phyloP scores from a whole-genome alignment of 2,329 filamentous ascomycete genomes.

The Sporothrix euskadiensis region DNA sequence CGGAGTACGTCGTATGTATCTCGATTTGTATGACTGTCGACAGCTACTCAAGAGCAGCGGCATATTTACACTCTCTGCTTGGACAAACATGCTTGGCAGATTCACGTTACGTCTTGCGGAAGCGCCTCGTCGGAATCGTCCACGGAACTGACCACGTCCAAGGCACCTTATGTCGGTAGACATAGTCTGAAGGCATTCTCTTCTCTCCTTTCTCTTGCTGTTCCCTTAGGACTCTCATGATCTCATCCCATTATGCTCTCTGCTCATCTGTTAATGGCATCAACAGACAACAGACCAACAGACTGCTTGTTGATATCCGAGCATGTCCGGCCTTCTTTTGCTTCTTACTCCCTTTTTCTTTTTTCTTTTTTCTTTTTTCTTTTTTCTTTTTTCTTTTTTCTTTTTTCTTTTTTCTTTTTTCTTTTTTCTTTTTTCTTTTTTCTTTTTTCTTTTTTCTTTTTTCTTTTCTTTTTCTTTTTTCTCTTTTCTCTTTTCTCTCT shows the following conservation, averaged over 20 bases:
- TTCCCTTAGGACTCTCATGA: background rate
- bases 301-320: constrained; percentile 17
- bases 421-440: no score
- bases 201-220: background rate
- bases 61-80: background rate
- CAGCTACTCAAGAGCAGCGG: background rate
- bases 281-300: no score
- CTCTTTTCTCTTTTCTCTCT: background rate
- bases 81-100: background rate
- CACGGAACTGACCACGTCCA: background rate
- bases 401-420: background rate
- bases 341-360: no score
- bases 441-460: no score
- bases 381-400: no score
- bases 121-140: background rate
- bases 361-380: background rate
- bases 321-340: background rate
- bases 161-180: background rate
- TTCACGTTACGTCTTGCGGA: background rate
- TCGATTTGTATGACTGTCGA: background rate
- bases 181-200: background rate
- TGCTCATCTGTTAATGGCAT: background rate
- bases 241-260: background rate
- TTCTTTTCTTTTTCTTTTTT: background rate
- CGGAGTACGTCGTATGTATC: background rate